Evolutionary conservation across 768 basidiomycete species (phyloP).

Genomic region (Boletus coccyginus): DNA sequence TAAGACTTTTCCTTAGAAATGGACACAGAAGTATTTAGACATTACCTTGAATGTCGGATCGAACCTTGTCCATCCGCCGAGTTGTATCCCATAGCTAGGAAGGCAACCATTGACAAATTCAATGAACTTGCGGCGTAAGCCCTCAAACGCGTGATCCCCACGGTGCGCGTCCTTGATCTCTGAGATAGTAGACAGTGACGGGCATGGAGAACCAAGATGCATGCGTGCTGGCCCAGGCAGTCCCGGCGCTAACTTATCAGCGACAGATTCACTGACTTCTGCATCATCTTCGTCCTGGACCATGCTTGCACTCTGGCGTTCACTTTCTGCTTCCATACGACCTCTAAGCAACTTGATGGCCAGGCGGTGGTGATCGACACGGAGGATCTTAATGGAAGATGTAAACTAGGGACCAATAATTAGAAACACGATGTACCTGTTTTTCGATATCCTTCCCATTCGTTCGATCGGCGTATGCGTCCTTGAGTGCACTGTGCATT

Average conservation of each 20-base stretch:
- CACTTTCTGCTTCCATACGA: not conserved
- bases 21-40: not conserved
- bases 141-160: not conserved
- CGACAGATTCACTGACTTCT: not conserved
- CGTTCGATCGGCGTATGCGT: not conserved
- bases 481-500: not conserved
- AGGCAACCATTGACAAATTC: not conserved
- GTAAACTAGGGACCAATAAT: not conserved
- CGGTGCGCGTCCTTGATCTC: not conserved
- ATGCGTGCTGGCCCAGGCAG: not conserved
- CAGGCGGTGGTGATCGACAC: conserved; percentile 10
- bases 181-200: not conserved
- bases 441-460: not conserved
- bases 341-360: conserved; percentile 2
- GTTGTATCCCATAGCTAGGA: not conserved
- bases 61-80: not conserved
- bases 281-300: not conserved
- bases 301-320: not conserved
- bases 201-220: not conserved
- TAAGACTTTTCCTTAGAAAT: not conserved
- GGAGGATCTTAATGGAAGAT: conserved; percentile 4
- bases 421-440: not conserved
- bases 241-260: not conserved
- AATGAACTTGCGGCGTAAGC: not conserved
- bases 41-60: not conserved